Evolutionary conservation across 805 yeast genomes (phyloP).

Genomic region (Pichia occidentalis): DNA sequence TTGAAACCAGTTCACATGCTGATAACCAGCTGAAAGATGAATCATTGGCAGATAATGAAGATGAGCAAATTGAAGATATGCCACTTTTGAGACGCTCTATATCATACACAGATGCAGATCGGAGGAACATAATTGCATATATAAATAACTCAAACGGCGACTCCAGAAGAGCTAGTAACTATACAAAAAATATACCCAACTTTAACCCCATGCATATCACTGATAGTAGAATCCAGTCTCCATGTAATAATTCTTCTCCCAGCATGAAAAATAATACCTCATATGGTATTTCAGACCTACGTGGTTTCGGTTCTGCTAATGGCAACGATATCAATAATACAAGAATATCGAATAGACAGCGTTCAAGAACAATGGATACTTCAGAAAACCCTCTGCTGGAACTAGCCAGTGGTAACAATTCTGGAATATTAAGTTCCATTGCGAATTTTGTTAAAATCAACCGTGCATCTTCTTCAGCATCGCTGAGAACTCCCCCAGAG

Average conservation of each 20-base stretch:
- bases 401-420: constrained; percentile 10
- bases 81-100: constrained; percentile 4
- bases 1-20: no score
- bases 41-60: neutral
- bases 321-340: no score
- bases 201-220: no score
- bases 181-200: no score
- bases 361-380: constrained; percentile 30
- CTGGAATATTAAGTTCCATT: constrained; percentile 26
- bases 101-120: constrained; percentile 11
- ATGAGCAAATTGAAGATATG: neutral
- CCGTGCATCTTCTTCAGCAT: constrained; percentile 10
- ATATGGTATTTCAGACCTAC: no score
- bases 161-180: no score
- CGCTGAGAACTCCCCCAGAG: neutral
- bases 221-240: neutral
- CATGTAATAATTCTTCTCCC: neutral
- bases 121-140: constrained; percentile 2
- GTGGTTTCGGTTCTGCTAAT: no score
- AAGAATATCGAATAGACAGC: constrained; percentile 18
- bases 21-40: no score
- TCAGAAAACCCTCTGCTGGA: constrained; percentile 17
- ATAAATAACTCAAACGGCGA: no score
- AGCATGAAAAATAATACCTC: neutral
- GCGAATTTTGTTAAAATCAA: constrained; percentile 26